Evolutionary conservation across 768 basidiomycete species (phyloP), one percentile per base, ranked within the genome.

Genomic region (Mycena capillaripes): DNA sequence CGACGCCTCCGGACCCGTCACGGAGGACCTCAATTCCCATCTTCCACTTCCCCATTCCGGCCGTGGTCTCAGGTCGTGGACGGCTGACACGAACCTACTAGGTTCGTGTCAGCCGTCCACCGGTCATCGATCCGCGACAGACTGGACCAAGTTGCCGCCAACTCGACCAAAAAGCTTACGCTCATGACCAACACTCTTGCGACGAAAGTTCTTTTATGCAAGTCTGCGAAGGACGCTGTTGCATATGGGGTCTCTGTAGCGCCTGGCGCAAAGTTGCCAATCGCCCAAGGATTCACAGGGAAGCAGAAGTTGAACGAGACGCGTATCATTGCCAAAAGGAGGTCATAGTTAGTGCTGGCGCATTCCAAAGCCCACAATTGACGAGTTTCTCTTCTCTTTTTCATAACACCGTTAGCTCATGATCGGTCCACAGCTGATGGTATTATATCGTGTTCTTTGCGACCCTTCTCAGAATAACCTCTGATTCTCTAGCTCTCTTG

Each of bases 331-430:
- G 77, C 76, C 14, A 75, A 60, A 65, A 73, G 40, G 78, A 79
- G 55, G 76, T 79, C 17, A 78, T 79, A 36, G 58, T 79, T 27
- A 77, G 77, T 70, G 77, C 78, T 19, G 78, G 76, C 8, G 69
- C 63, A 19, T 78, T 78, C 71, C 78, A 79, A 66, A 79, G 76
- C 50, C 77, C 78, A 2, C 78, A 79, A 59, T 69, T 79, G 30
- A 76, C 77, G 42, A 67, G 76, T 73, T 25, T 8, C 12, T 29
- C 14, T 23, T 16, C 32, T 60, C 21, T 29, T 38, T 44, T 10
- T 4, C 40, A 29, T 66, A 16, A 57, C 23, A n/a, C 36, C 58
- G 34, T 44, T 44, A 14, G 38, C 59, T 53, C 12, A n/a, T n/a
- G n/a, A 59, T 44, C 53, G 14, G 42, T 19, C 42, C 23, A 4